These are phyloP conservation scores for Arthrobotrys conoides DNA, from an alignment of 2,329 filamentous ascomycete species.

Conservation along the genomic window DNA sequence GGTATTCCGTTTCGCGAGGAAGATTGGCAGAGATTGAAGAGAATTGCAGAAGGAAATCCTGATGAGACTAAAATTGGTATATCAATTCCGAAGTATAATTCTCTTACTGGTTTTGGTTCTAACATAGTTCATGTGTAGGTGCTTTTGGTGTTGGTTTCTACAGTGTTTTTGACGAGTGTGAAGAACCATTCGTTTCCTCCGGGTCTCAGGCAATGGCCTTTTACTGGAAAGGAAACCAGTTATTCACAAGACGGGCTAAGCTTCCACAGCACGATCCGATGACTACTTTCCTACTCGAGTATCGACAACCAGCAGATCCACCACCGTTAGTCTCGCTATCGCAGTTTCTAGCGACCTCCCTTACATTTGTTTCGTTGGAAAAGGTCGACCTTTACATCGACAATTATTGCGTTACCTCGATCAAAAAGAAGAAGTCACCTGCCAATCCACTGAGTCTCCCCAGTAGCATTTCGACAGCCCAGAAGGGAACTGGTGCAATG, in stretches of 20 bases:
- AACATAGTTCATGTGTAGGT: slow-evolving; percentile 66
- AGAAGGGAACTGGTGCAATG: slow-evolving; percentile 70
- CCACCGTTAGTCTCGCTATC: slow-evolving; percentile 88
- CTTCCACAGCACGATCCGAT: slow-evolving; percentile 79
- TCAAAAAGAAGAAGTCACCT: slow-evolving; percentile 89
- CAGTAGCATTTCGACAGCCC: slow-evolving; percentile 47
- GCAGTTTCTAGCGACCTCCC: slow-evolving; percentile 92
- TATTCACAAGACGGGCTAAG: slow-evolving; percentile 84
- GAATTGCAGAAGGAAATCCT: slow-evolving; percentile 98
- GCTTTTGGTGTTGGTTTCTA: slow-evolving; percentile 99
- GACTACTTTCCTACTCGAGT: slow-evolving; percentile 95
- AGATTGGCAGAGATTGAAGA: slow-evolving; percentile 93
- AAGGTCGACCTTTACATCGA: slow-evolving; percentile 92
- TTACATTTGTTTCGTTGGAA: slow-evolving; percentile 93
- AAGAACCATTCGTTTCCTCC: slow-evolving; percentile 96
- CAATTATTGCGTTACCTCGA: slow-evolving; percentile 81
- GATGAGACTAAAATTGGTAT: slow-evolving; percentile 94
- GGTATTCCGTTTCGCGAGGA: slow-evolving; percentile 88
- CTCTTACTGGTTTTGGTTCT: not conserved
- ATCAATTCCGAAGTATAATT: not conserved
- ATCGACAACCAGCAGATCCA: slow-evolving; percentile 81
- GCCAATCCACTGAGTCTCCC: slow-evolving; percentile 81
- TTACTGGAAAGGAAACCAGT: slow-evolving; percentile 98
- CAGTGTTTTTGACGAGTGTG: slow-evolving; percentile 97
- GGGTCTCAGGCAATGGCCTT: slow-evolving; percentile 96